Evolutionary conservation across 768 basidiomycete genomes (phyloP).

Genomic region (Rossbeevera mucosa): DNA sequence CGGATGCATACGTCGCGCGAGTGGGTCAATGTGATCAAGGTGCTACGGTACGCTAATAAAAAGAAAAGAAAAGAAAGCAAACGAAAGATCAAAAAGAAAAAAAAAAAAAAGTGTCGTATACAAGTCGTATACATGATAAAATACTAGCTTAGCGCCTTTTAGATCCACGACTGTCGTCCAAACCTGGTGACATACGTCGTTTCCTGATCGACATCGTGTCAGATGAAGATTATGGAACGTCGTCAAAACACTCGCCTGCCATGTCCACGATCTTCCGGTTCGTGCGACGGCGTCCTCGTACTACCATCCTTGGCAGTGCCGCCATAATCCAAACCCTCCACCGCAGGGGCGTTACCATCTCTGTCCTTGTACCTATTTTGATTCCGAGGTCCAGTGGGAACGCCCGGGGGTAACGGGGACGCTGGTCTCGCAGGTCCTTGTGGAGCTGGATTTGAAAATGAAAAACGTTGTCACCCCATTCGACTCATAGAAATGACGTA

Average conservation of each 20-base stretch:
- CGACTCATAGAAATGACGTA: slow-evolving; percentile 24
- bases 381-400: slow-evolving; percentile 84
- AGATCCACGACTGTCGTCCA: slow-evolving; percentile 63
- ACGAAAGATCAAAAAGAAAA: neutral
- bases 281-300: slow-evolving; percentile 54
- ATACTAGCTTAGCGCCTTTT: slow-evolving; percentile 63
- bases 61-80: neutral
- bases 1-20: neutral
- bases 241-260: slow-evolving; percentile 53
- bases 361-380: slow-evolving; percentile 90
- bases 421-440: slow-evolving; percentile 67
- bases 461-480: neutral
- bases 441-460: slow-evolving; percentile 28
- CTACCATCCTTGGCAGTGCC: slow-evolving; percentile 46
- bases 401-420: slow-evolving; percentile 80
- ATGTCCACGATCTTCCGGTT: slow-evolving; percentile 63
- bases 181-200: slow-evolving; percentile 65
- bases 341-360: slow-evolving; percentile 78
- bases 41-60: neutral
- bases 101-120: slow-evolving; percentile 19
- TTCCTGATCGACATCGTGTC: slow-evolving; percentile 42
- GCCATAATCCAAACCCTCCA: slow-evolving; percentile 87
- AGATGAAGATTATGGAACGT: too few species aligned
- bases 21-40: neutral
- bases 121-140: slow-evolving; percentile 27